These are phyloP conservation scores for Trichoderma sp. DNA, from an alignment of 2,329 filamentous ascomycete genomes.

Conservation along the genomic window DNA sequence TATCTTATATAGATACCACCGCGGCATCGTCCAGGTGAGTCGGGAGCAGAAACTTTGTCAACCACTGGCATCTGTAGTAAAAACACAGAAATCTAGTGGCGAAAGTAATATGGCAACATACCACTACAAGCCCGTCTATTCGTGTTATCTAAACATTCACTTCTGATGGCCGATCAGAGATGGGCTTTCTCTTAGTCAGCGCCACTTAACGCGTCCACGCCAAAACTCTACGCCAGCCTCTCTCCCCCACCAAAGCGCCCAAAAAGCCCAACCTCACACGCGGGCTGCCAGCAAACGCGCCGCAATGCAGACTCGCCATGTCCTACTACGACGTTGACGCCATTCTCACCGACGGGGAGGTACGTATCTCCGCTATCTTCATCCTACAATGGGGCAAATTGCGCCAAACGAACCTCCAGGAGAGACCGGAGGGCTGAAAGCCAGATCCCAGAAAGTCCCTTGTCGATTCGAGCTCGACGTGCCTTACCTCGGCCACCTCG, in stretches of 20 bases:
- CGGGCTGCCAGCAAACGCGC: background rate
- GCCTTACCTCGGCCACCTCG: slow-evolving; percentile 81
- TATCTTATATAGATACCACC: too few relatives aligned
- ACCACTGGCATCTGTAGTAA: too few relatives aligned
- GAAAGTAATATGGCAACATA: background rate
- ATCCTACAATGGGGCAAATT: background rate
- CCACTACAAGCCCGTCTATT: background rate
- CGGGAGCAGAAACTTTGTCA: too few relatives aligned
- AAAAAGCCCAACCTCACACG: background rate
- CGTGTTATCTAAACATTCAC: too few relatives aligned
- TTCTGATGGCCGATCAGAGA: too few relatives aligned
- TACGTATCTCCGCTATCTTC: slow-evolving; percentile 33
- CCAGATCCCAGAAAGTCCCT: slow-evolving; percentile 71
- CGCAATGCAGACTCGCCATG: slow-evolving; percentile 37
- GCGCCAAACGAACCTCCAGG: too few relatives aligned
- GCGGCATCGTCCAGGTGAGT: too few relatives aligned
- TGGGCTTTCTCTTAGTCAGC: background rate
- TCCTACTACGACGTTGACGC: slow-evolving; percentile 84
- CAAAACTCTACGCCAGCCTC: background rate
- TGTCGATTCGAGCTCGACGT: slow-evolving; percentile 92
- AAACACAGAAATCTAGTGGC: too few relatives aligned
- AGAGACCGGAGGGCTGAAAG: background rate
- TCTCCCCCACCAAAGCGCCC: background rate
- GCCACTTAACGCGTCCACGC: background rate
- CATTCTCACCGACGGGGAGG: slow-evolving; percentile 81